Evolutionary conservation across 1,284 basidiomycete species (phyloP).

Genomic region (Rugosomyces carneus): DNA sequence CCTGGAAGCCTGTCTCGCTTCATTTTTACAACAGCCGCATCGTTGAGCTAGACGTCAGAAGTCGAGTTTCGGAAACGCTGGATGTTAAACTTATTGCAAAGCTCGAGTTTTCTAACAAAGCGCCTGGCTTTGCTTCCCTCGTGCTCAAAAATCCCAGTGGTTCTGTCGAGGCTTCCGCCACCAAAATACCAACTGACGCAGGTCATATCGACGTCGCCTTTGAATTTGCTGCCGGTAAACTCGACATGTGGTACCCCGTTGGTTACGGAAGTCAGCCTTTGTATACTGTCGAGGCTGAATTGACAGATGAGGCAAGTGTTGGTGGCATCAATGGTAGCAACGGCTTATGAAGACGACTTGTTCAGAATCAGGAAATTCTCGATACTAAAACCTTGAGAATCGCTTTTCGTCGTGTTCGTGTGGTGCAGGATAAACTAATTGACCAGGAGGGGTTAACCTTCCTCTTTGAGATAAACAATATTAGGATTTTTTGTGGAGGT

Average conservation of each 20-base stretch:
- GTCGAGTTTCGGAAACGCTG: slow-evolving; percentile 45
- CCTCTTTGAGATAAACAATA: slow-evolving; percentile 84
- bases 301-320: slow-evolving; percentile 44
- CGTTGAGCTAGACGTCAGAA: slow-evolving; percentile 55
- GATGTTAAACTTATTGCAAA: slow-evolving; percentile 43
- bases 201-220: slow-evolving; percentile 41
- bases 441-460: slow-evolving; percentile 76
- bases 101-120: slow-evolving; percentile 36
- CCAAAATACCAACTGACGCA: slow-evolving; percentile 31
- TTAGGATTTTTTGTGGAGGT: slow-evolving; percentile 85
- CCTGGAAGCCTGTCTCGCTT: slow-evolving; percentile 73
- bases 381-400: slow-evolving; percentile 54
- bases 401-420: slow-evolving; percentile 67
- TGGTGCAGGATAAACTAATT: slow-evolving; percentile 72
- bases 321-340: not conserved
- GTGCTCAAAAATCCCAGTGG: slow-evolving; percentile 45
- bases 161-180: slow-evolving; percentile 30
- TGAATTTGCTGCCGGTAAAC: slow-evolving; percentile 44
- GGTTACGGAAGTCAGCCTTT: slow-evolving; percentile 76
- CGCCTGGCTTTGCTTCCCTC: slow-evolving; percentile 36
- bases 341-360: not conserved
- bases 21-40: slow-evolving; percentile 64
- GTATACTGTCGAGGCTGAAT: slow-evolving; percentile 54
- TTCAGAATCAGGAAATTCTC: slow-evolving; percentile 41
- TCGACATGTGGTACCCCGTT: slow-evolving; percentile 82